Conservation (phyloP, 768 basidiomycete genomes). For the Austroboletus eburneus region DNA sequence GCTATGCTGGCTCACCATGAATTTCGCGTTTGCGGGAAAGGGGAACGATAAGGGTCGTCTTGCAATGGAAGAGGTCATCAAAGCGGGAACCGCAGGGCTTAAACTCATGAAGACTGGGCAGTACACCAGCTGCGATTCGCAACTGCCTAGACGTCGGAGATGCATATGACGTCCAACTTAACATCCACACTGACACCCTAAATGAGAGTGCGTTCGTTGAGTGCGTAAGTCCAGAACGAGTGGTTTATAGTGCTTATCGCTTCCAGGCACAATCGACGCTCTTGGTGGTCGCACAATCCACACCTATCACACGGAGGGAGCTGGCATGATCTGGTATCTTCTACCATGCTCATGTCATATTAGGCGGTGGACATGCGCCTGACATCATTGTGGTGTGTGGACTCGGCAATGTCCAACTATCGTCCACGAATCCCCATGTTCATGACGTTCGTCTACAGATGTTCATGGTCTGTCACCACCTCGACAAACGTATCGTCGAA, state of each 20-base stretch:
- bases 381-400: constrained; percentile 98
- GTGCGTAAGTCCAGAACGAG: constrained; percentile 38
- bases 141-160: constrained; percentile 80
- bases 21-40: constrained; percentile 94
- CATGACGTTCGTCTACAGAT: constrained; percentile 49
- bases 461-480: constrained; percentile 99
- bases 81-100: constrained; percentile 81
- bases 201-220: constrained; percentile 98
- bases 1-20: constrained; percentile 91
- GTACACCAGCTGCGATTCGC: constrained; percentile 77
- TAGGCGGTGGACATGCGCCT: constrained; percentile 93
- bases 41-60: constrained; percentile 82
- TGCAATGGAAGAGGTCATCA: constrained; percentile 76
- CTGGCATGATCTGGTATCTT: constrained; percentile 43
- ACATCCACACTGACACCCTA: constrained; percentile 95
- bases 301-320: constrained; percentile 96
- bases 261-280: constrained; percentile 77
- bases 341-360: background rate
- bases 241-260: constrained; percentile 6
- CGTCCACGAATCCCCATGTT: constrained; percentile 80
- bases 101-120: constrained; percentile 99
- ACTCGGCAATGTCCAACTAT: constrained; percentile 83
- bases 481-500: constrained; percentile 87
- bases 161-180: constrained; percentile 89
- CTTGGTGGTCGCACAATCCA: constrained; percentile 92